These are phyloP conservation scores for Agroathelia rolfsii DNA, from an alignment of 1,284 basidiomycete genomes.

Conservation along the genomic window DNA sequence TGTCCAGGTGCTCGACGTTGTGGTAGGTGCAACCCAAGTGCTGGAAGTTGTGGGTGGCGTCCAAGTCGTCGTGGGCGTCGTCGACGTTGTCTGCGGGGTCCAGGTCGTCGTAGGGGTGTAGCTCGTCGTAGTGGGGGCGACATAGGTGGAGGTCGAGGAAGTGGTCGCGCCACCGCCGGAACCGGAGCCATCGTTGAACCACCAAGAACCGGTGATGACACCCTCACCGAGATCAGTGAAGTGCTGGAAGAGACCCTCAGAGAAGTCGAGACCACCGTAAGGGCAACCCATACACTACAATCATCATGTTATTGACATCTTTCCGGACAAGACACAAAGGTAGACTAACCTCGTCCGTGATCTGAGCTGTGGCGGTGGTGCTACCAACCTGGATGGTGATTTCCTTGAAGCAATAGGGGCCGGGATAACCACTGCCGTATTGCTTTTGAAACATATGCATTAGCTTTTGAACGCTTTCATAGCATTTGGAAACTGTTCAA, in stretches of 20 bases:
- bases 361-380: slow-evolving; percentile 47
- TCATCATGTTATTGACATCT: too few species aligned
- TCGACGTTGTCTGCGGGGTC: too few species aligned
- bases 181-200: slow-evolving; percentile 28
- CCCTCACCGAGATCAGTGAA: slow-evolving; percentile 42
- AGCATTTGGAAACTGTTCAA: slow-evolving; percentile 12
- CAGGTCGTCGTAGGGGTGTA: slow-evolving; percentile 14
- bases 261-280: slow-evolving; percentile 70
- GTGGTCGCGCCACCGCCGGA: slow-evolving; percentile 16
- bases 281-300: slow-evolving; percentile 73
- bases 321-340: too few species aligned
- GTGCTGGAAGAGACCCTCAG: slow-evolving; percentile 58
- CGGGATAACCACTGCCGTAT: slow-evolving; percentile 47
- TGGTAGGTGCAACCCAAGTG: too few species aligned
- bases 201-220: slow-evolving; percentile 52
- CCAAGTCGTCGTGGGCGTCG: slow-evolving; percentile 17
- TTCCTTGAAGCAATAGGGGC: slow-evolving; percentile 48
- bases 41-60: slow-evolving; percentile 17
- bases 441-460: slow-evolving; percentile 23
- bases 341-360: slow-evolving; percentile 62
- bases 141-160: slow-evolving; percentile 13
- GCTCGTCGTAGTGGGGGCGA: slow-evolving; percentile 15
- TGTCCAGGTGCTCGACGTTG: slow-evolving; percentile 15
- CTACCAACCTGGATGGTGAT: slow-evolving; percentile 61
- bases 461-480: slow-evolving; percentile 1